phyloP scores from a whole-genome alignment of 2,329 filamentous ascomycete species.

The Colletotrichum sojae region DNA sequence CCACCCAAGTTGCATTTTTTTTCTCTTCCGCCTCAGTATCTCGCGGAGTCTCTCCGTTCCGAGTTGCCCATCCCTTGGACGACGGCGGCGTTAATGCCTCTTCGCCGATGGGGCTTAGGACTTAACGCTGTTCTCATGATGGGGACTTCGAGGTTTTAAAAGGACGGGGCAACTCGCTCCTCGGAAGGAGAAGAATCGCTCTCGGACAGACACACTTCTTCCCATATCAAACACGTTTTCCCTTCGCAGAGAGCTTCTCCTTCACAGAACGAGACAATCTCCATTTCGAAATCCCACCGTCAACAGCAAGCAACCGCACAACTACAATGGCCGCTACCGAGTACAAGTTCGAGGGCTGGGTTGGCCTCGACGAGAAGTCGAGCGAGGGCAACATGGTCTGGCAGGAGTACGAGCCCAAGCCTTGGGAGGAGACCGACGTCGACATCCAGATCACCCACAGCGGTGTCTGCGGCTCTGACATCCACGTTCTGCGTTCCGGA shows the following conservation, averaged over 20 bases:
- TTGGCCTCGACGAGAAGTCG: slow-evolving; percentile 57
- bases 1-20: slow-evolving; percentile 31
- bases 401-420: slow-evolving; percentile 72
- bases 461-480: slow-evolving; percentile 75
- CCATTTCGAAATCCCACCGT: neutral
- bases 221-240: neutral
- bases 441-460: slow-evolving; percentile 77
- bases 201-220: neutral
- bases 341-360: slow-evolving; percentile 67
- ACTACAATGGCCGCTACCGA: slow-evolving; percentile 50
- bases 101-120: slow-evolving; percentile 38
- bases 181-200: fast-evolving
- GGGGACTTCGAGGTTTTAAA: slow-evolving; percentile 24
- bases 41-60: slow-evolving; percentile 22
- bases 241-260: neutral
- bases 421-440: slow-evolving; percentile 75
- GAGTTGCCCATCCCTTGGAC: slow-evolving; percentile 28
- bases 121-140: slow-evolving; percentile 25
- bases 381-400: slow-evolving; percentile 68
- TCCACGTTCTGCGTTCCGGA: slow-evolving; percentile 71
- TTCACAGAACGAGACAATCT: slow-evolving; percentile 6
- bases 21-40: neutral
- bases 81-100: slow-evolving; percentile 34
- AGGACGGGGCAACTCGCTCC: slow-evolving; percentile 22
- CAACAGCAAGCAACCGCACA: neutral